phyloP scores from a whole-genome alignment of 176 grass and related monocot species.

The Calamus simplicifolius region DNA sequence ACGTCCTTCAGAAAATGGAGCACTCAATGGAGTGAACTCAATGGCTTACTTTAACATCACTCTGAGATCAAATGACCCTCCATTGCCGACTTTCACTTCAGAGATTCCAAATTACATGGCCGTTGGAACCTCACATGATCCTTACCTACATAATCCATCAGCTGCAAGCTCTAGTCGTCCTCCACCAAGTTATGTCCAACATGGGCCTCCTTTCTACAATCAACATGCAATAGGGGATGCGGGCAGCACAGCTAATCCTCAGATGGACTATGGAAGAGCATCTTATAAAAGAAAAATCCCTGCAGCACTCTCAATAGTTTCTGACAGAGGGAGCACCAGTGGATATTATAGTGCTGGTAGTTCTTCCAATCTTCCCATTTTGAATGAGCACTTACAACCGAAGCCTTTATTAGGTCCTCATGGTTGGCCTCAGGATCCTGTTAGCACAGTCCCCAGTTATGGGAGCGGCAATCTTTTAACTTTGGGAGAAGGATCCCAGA shows the following conservation, averaged over 20 bases:
- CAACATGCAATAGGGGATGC: not conserved
- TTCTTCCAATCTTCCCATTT: conserved; percentile 34
- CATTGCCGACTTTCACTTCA: not conserved
- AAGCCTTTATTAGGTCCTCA: conserved; percentile 19
- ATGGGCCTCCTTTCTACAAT: not conserved
- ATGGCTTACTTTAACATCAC: conserved; percentile 2
- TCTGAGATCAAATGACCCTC: conserved; percentile 1
- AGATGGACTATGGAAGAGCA: conserved; percentile 24
- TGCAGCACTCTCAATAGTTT: not conserved
- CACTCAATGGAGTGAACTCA: not conserved
- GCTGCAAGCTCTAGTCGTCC: not conserved
- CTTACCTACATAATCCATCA: not conserved
- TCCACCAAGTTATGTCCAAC: not conserved
- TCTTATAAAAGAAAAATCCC: conserved; percentile 39
- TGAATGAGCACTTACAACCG: conserved; percentile 23
- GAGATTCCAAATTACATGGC: not conserved
- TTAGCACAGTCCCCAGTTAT: conserved; percentile 25
- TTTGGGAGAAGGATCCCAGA: conserved; percentile 37
- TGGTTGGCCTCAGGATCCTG: conserved; percentile 20
- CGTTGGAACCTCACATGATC: conserved; percentile 5
- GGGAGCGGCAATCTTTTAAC: conserved; percentile 20
- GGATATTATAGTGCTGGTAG: conserved; percentile 35
- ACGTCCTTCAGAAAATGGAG: not conserved
- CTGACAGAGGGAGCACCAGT: conserved; percentile 19
- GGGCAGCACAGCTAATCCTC: not conserved